Conservation (phyloP, 495 filamentous ascomycete genomes). For the Hypoxylon intermedium region DNA sequence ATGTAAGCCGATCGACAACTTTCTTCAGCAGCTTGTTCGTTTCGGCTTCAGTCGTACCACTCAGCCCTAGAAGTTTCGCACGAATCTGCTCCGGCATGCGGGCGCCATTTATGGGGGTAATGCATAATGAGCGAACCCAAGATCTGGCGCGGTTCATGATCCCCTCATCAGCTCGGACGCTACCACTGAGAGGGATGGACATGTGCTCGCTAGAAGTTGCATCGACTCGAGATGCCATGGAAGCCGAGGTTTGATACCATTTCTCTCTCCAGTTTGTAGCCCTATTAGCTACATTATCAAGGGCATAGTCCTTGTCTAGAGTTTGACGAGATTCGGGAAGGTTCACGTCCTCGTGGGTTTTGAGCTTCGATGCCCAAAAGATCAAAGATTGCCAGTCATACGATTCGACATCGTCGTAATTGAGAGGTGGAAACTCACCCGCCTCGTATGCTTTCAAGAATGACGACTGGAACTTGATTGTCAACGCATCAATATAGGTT, state of each 20-base stretch:
- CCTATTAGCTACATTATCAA: constrained; percentile 43
- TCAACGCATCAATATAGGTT: constrained; percentile 70
- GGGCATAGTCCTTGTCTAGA: constrained; percentile 41
- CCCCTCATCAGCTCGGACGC: constrained; percentile 9
- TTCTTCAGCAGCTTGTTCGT: constrained; percentile 56
- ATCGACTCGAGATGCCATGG: constrained; percentile 55
- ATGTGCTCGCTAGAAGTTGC: constrained; percentile 44
- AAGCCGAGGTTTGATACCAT: constrained; percentile 50
- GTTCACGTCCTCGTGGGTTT: constrained; percentile 44
- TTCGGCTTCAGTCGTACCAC: constrained; percentile 43
- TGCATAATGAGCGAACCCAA: constrained; percentile 46
- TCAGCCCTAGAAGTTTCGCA: constrained; percentile 47
- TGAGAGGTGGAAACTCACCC: constrained; percentile 69
- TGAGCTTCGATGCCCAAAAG: constrained; percentile 66
- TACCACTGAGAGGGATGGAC: constrained; percentile 27
- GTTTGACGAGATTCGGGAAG: constrained; percentile 48
- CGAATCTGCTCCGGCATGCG: constrained; percentile 47
- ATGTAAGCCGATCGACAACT: constrained; percentile 64
- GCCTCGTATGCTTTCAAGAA: constrained; percentile 80
- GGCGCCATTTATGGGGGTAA: constrained; percentile 43
- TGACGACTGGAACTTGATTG: constrained; percentile 74
- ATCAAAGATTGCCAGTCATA: constrained; percentile 82
- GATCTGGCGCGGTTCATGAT: constrained; percentile 37
- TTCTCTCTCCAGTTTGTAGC: constrained; percentile 57
- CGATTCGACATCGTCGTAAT: constrained; percentile 71